Conservation (phyloP, 345 rosid genomes). For the Firmiana major region DNA sequence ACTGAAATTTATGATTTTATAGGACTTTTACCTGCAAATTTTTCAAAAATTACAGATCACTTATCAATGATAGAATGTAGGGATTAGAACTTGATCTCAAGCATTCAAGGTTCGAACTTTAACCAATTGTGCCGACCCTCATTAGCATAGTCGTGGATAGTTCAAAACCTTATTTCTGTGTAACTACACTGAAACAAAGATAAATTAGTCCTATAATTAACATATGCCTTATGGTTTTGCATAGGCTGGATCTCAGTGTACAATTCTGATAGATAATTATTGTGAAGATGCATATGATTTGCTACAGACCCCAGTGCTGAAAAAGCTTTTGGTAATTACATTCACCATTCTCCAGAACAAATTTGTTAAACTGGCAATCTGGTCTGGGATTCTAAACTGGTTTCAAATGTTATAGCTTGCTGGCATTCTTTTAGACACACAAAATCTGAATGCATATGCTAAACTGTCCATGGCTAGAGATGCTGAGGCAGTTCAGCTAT, state of each 20-base stretch:
- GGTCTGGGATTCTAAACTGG: slow-evolving; percentile 1
- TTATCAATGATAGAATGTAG: too few species aligned
- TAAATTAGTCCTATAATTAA: too few species aligned
- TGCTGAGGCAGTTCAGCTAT: slow-evolving; percentile 60
- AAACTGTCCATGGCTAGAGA: slow-evolving; percentile 43
- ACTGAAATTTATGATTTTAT: too few species aligned
- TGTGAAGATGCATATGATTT: slow-evolving; percentile 71
- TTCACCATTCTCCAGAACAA: background rate
- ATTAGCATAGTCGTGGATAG: background rate
- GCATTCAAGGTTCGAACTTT: too few species aligned
- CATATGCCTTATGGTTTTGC: background rate
- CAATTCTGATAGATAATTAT: slow-evolving; percentile 59
- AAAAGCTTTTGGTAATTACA: slow-evolving; percentile 46
- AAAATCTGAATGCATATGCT: slow-evolving; percentile 38
- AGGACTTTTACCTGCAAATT: too few species aligned
- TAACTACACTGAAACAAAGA: background rate
- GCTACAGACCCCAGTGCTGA: slow-evolving; percentile 43
- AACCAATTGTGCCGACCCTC: too few species aligned
- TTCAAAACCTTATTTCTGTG: background rate
- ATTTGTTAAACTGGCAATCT: background rate
- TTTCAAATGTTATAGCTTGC: slow-evolving; percentile 44
- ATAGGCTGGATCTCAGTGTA: slow-evolving; percentile 53
- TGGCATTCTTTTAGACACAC: slow-evolving; percentile 57
- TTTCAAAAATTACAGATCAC: too few species aligned
- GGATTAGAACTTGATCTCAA: too few species aligned